phyloP scores from a whole-genome alignment of 2,329 filamentous ascomycete species.

The Acephala macrosclerotiorum region DNA sequence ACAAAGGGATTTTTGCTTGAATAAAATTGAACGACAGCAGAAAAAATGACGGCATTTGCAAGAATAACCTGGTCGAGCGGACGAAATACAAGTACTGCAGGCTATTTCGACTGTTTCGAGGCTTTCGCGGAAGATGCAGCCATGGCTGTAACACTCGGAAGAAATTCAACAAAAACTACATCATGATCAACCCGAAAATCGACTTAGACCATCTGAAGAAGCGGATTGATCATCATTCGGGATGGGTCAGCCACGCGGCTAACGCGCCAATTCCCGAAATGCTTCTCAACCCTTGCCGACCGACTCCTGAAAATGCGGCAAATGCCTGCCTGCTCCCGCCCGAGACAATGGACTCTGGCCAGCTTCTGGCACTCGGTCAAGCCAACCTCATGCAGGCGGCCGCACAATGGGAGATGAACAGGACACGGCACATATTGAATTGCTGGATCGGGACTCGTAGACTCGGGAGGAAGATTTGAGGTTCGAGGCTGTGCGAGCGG shows the following conservation, averaged over 20 bases:
- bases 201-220: background rate
- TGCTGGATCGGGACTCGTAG: conserved; percentile 4
- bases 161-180: background rate
- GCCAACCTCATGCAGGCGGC: background rate
- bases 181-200: background rate
- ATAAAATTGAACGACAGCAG: too few species aligned
- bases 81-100: too few species aligned
- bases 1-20: too few species aligned
- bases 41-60: too few species aligned
- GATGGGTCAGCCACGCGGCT: conserved; percentile 1
- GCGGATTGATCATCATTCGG: background rate
- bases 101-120: too few species aligned
- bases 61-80: too few species aligned
- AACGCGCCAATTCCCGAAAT: conserved; percentile 7
- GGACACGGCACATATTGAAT: background rate
- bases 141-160: background rate
- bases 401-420: conserved; percentile 2
- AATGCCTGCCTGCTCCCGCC: background rate
- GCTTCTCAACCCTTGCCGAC: background rate
- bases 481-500: conserved; percentile 11
- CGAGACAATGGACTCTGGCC: conserved; percentile 13
- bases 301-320: background rate
- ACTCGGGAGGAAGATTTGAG: conserved; percentile 7
- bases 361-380: background rate
- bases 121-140: background rate